Evolutionary conservation across 352 stramenopile genomes (phyloP).

Genomic region (Globisporangium echinulatum): DNA sequence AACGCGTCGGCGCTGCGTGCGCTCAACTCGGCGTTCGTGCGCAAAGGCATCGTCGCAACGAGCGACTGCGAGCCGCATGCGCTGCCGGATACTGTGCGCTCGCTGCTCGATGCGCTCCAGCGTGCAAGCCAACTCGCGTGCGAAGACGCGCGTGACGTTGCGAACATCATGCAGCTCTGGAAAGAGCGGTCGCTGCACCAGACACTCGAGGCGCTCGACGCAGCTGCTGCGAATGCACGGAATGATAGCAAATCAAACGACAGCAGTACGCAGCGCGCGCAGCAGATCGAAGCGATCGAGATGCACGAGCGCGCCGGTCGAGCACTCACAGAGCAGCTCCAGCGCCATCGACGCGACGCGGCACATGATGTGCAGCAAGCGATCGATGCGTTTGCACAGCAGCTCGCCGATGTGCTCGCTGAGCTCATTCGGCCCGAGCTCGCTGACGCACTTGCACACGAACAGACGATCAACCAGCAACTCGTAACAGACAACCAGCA

Average conservation of each 20-base stretch:
- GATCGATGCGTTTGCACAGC: conserved; percentile 26
- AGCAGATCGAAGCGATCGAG: conserved; percentile 54
- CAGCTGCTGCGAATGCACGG: not conserved
- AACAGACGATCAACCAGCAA: conserved; percentile 15
- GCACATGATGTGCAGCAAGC: conserved; percentile 13
- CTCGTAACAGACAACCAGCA: conserved; percentile 33
- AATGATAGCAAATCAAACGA: too few species aligned
- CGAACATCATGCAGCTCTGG: conserved; percentile 37
- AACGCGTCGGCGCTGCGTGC: conserved; percentile 13
- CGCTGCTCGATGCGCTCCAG: conserved; percentile 18
- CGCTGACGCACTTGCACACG: conserved; percentile 25
- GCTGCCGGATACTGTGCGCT: conserved; percentile 6
- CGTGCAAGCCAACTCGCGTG: conserved; percentile 7
- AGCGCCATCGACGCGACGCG: conserved; percentile 16
- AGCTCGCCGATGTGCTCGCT: conserved; percentile 22
- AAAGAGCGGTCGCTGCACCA: conserved; percentile 57
- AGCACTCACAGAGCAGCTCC: conserved; percentile 29
- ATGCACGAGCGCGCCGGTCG: conserved; percentile 36
- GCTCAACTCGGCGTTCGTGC: conserved; percentile 24
- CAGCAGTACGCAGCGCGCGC: conserved; percentile 11
- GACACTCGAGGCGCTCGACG: conserved; percentile 39
- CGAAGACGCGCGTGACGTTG: conserved; percentile 16
- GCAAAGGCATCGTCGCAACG: conserved; percentile 25
- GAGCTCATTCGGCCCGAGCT: conserved; percentile 30
- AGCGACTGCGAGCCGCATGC: not conserved